Percentiles rank a stretch among this genome's conserved stretches.
Evolutionary conservation across 164 flowering plant genomes (phyloP).

Genomic region (Stephania yunnanensis): DNA sequence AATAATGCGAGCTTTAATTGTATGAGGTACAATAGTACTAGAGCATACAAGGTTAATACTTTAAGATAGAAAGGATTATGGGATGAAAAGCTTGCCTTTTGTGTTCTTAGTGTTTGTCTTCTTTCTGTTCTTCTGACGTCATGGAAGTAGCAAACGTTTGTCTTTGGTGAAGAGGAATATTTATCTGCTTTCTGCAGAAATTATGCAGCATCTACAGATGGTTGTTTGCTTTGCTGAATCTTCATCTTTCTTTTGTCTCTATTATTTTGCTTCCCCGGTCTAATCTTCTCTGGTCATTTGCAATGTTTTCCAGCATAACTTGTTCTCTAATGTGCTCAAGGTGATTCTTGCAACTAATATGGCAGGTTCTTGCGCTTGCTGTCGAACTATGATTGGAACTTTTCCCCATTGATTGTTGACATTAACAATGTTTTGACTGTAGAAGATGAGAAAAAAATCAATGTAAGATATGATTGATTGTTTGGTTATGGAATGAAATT

Average conservation of each 20-base stretch:
- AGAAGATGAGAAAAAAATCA: slow-evolving; percentile 59
- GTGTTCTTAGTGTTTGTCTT: neutral
- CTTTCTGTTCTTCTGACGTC: neutral
- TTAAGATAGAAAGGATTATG: neutral
- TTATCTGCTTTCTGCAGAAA: neutral
- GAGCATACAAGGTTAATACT: neutral
- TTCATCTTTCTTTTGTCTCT: neutral
- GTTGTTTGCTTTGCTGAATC: neutral
- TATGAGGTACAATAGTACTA: neutral
- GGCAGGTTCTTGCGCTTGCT: slow-evolving; percentile 72
- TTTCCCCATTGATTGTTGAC: slow-evolving; percentile 75
- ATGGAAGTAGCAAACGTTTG: neutral
- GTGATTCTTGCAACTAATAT: slow-evolving; percentile 9
- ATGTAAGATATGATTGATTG: slow-evolving; percentile 36
- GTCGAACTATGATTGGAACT: slow-evolving; percentile 82
- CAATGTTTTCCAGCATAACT: neutral
- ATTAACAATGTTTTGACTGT: slow-evolving; percentile 61
- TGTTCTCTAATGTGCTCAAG: neutral
- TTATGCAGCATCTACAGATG: neutral
- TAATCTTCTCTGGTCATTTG: neutral
- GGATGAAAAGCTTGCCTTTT: neutral
- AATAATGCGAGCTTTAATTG: neutral
- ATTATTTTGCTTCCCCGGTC: neutral
- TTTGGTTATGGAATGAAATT: neutral
- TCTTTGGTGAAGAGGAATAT: neutral